These are phyloP conservation scores for Sclerotiophoma versabilis DNA, from an alignment of 2,329 filamentous ascomycete species.

Conservation along the genomic window DNA sequence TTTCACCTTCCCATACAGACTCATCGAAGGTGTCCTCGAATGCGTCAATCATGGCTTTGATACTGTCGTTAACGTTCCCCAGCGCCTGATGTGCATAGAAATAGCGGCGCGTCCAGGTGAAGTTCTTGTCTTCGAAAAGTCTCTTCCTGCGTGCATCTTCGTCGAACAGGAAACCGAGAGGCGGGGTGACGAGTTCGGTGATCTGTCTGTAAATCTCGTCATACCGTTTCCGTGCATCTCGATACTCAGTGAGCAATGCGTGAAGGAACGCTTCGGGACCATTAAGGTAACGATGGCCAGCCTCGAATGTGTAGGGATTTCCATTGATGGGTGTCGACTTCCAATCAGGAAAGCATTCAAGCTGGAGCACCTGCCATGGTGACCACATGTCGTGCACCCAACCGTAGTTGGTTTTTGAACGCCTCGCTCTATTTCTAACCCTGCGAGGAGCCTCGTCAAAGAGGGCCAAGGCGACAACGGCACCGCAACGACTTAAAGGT, in stretches of 20 bases:
- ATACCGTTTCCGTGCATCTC: constrained; percentile 66
- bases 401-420: constrained; percentile 58
- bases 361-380: constrained; percentile 62
- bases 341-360: constrained; percentile 56
- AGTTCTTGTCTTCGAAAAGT: constrained; percentile 67
- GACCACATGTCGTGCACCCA: constrained; percentile 66
- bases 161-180: constrained; percentile 67
- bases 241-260: constrained; percentile 65
- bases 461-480: constrained; percentile 65
- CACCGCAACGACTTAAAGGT: constrained; percentile 65
- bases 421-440: constrained; percentile 58
- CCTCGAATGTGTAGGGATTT: constrained; percentile 64
- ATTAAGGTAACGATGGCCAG: constrained; percentile 64
- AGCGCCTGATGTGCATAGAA: constrained; percentile 70
- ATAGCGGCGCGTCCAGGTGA: constrained; percentile 67
- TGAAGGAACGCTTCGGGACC: constrained; percentile 69
- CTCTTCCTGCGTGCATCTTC: constrained; percentile 63
- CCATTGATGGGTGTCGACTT: constrained; percentile 46
- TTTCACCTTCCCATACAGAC: constrained; percentile 64
- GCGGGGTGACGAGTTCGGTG: constrained; percentile 65
- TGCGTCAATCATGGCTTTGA: constrained; percentile 64
- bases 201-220: constrained; percentile 64
- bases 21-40: constrained; percentile 66
- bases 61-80: constrained; percentile 65
- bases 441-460: constrained; percentile 60